Evolutionary conservation across 1,139 yeast genomes (phyloP).

Genomic region (Chernovozyma aurita): DNA sequence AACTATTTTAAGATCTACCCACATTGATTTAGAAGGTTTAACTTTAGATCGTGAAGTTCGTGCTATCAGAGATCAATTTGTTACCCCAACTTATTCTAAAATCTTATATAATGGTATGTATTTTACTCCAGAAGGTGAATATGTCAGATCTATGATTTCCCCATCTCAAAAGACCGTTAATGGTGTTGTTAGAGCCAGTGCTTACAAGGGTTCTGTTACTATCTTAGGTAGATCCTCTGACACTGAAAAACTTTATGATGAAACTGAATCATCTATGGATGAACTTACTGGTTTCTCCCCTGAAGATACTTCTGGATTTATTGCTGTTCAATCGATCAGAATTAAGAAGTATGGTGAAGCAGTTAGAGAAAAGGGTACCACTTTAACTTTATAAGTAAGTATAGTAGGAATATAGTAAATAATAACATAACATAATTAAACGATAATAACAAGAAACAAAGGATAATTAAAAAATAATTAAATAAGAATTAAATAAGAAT

Average conservation of each 20-base stretch:
- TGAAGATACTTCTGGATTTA: constrained; percentile 94
- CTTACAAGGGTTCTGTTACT: constrained; percentile 83
- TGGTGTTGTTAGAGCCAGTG: constrained; percentile 91
- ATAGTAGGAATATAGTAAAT: background rate
- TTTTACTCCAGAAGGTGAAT: constrained; percentile 98
- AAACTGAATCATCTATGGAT: constrained; percentile 98
- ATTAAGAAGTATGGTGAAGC: constrained; percentile 97
- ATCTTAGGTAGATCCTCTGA: constrained; percentile 92
- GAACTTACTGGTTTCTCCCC: constrained; percentile 98
- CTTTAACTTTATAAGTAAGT: constrained; percentile 35
- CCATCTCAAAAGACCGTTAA: constrained; percentile 95
- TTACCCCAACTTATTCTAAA: constrained; percentile 87
- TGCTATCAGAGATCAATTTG: constrained; percentile 93
- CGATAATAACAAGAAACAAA: background rate
- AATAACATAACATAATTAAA: too few species aligned
- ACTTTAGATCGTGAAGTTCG: constrained; percentile 97
- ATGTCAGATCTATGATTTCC: constrained; percentile 84
- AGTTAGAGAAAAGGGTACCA: constrained; percentile 70
- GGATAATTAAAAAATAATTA: background rate
- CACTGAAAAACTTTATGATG: constrained; percentile 94
- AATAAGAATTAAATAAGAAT: background rate
- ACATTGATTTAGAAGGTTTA: constrained; percentile 94
- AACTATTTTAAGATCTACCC: constrained; percentile 88
- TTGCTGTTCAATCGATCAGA: constrained; percentile 96
- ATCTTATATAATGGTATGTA: constrained; percentile 94